These are phyloP conservation scores for Prunus padus DNA, from an alignment of 306 rosid genomes.

Conservation along the genomic window DNA sequence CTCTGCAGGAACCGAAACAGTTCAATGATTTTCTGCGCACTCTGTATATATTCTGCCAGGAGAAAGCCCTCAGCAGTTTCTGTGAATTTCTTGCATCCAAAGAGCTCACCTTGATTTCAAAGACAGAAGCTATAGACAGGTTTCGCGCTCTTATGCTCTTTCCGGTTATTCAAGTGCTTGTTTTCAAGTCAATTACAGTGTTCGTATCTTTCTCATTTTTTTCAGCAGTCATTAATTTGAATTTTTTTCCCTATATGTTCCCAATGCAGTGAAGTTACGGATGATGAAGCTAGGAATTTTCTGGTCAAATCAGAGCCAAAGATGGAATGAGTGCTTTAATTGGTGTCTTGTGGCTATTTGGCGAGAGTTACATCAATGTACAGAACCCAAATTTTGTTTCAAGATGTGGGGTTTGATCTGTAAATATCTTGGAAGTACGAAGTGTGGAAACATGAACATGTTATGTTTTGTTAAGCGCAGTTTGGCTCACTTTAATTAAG, in stretches of 20 bases:
- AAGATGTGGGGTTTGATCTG: neutral
- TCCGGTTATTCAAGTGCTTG: slow-evolving; percentile 9
- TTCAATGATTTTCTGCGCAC: slow-evolving; percentile 69
- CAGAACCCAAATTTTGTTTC: slow-evolving; percentile 4
- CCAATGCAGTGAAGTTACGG: slow-evolving; percentile 67
- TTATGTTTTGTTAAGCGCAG: too few relatives aligned
- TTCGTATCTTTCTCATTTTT: neutral
- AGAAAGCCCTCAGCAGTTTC: slow-evolving; percentile 52
- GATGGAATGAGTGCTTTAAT: slow-evolving; percentile 23
- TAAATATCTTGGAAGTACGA: neutral
- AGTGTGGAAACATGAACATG: neutral
- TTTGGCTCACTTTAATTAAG: too few relatives aligned
- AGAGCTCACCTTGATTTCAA: slow-evolving; percentile 62
- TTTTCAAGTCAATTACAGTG: neutral
- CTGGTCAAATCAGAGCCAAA: slow-evolving; percentile 56
- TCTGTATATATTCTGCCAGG: slow-evolving; percentile 59
- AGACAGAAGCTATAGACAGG: slow-evolving; percentile 85
- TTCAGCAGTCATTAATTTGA: neutral
- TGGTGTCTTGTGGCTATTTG: neutral
- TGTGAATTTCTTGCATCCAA: slow-evolving; percentile 59
- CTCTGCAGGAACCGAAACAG: slow-evolving; percentile 75
- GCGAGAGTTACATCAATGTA: neutral
- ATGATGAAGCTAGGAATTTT: slow-evolving; percentile 68
- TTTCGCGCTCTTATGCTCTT: slow-evolving; percentile 24
- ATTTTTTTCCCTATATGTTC: slow-evolving; percentile 24